Percentiles rank a stretch among this genome's conserved stretches.
These are phyloP conservation scores for Tricholoma flavovirens DNA, from an alignment of 768 basidiomycete genomes.

Conservation along the genomic window DNA sequence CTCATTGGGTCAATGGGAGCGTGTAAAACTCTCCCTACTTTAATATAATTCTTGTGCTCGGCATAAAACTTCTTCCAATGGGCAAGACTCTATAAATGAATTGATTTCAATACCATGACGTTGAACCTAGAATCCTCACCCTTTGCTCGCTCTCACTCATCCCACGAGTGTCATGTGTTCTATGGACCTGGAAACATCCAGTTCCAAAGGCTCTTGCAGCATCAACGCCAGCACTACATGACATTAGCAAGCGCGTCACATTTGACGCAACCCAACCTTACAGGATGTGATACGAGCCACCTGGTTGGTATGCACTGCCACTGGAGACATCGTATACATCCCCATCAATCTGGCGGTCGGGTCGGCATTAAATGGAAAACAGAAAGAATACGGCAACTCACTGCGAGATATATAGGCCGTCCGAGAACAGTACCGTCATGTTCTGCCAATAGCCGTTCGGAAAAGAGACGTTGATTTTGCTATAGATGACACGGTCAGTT, in stretches of 20 bases:
- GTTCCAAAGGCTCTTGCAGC: constrained; percentile 92
- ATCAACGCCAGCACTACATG: constrained; percentile 66
- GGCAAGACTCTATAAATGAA: constrained; percentile 50
- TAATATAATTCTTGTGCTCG: constrained; percentile 72
- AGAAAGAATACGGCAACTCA: constrained; percentile 29
- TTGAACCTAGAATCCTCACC: constrained; percentile 36
- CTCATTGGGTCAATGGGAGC: constrained; percentile 69
- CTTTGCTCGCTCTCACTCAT: constrained; percentile 63
- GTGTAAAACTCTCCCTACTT: constrained; percentile 73
- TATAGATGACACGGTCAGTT: constrained; percentile 18
- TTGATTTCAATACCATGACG: neutral
- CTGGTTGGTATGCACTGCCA: constrained; percentile 78
- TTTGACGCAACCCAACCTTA: constrained; percentile 27
- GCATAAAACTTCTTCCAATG: constrained; percentile 92
- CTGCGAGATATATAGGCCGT: constrained; percentile 81
- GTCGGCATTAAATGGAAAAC: constrained; percentile 4
- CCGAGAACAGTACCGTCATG: constrained; percentile 66
- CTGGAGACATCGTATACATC: constrained; percentile 91
- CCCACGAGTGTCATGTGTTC: constrained; percentile 87
- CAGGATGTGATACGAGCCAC: constrained; percentile 78
- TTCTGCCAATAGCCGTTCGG: constrained; percentile 56
- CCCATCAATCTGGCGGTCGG: constrained; percentile 66
- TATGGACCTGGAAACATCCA: constrained; percentile 87
- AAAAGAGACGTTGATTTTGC: constrained; percentile 64
- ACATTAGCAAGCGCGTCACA: neutral